Percentiles rank a stretch among this genome's conserved stretches.
Evolutionary conservation across 441 rosid genomes (phyloP).

Genomic region (Corymbia citriodora): DNA sequence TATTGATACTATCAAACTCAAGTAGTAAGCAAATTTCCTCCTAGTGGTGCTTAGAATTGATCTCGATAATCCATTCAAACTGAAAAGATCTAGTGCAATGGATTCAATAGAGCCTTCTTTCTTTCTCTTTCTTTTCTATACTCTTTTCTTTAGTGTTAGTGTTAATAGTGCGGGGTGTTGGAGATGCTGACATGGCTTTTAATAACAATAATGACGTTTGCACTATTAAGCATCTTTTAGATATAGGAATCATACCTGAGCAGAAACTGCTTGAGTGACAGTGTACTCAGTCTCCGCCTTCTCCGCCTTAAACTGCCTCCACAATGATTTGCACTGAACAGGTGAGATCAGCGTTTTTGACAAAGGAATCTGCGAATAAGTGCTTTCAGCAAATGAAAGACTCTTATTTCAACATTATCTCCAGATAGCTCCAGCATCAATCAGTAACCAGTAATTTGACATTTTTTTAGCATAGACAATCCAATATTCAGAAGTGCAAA

Average conservation of each 20-base stretch:
- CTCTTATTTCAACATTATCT: not conserved
- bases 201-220: not conserved
- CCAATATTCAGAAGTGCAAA: not conserved
- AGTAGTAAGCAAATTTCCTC: not conserved
- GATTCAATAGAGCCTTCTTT: not conserved
- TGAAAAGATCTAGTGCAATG: not conserved
- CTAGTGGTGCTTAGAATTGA: not conserved
- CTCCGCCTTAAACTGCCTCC: slow-evolving; percentile 96
- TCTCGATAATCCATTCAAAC: not conserved
- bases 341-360: slow-evolving; percentile 90
- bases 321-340: slow-evolving; percentile 91
- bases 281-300: slow-evolving; percentile 88
- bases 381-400: not conserved
- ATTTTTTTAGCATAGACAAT: not conserved
- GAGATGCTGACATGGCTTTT: not conserved
- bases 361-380: slow-evolving; percentile 47
- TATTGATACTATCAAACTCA: not conserved
- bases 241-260: slow-evolving; percentile 56
- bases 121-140: not conserved
- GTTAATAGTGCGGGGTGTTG: not conserved
- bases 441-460: not conserved
- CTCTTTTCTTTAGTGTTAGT: not conserved
- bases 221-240: not conserved
- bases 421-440: not conserved
- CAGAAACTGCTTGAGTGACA: slow-evolving; percentile 94